phyloP scores from a whole-genome alignment of 2,329 filamentous ascomycete species.

The Zalaria obscura region DNA sequence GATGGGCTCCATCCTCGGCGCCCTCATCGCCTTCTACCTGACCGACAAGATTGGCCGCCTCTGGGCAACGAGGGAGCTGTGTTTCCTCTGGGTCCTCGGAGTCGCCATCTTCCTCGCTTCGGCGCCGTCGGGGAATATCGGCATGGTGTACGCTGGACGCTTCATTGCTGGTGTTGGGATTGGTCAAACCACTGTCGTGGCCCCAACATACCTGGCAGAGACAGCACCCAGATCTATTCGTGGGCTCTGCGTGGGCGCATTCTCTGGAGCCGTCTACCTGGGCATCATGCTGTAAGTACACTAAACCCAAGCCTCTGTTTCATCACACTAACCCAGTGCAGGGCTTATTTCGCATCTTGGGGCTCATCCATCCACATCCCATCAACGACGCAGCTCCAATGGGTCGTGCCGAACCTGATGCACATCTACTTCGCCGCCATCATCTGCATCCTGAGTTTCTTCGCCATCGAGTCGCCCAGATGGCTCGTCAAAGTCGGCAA shows the following conservation, averaged over 20 bases:
- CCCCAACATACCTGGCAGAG: conserved; percentile 47
- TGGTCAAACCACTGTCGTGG: conserved; percentile 41
- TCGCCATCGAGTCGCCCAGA: conserved; percentile 17
- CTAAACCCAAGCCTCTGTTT: not conserved
- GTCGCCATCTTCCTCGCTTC: conserved; percentile 31
- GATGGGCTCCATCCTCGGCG: conserved; percentile 59
- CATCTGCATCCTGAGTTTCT: conserved; percentile 51
- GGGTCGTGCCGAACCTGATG: conserved; percentile 57
- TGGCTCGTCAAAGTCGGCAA: conserved; percentile 19
- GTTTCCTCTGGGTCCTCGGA: conserved; percentile 13
- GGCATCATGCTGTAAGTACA: conserved; percentile 26
- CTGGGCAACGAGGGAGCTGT: conserved; percentile 15
- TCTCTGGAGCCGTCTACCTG: conserved; percentile 55
- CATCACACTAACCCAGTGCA: conserved; percentile 33
- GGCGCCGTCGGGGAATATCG: conserved; percentile 16
- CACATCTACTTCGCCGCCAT: conserved; percentile 66
- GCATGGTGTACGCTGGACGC: conserved; percentile 22
- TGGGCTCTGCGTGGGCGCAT: conserved; percentile 58
- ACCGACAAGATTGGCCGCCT: conserved; percentile 17
- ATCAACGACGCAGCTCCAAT: conserved; percentile 22
- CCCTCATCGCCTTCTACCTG: conserved; percentile 38
- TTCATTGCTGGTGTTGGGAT: conserved; percentile 28
- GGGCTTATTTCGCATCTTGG: conserved; percentile 51
- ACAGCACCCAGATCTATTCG: conserved; percentile 15
- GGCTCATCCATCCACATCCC: conserved; percentile 39